Percentiles rank a stretch among this genome's conserved stretches.
phyloP scores from a whole-genome alignment of 1,284 basidiomycete species.

The Rhodofomes roseus region DNA sequence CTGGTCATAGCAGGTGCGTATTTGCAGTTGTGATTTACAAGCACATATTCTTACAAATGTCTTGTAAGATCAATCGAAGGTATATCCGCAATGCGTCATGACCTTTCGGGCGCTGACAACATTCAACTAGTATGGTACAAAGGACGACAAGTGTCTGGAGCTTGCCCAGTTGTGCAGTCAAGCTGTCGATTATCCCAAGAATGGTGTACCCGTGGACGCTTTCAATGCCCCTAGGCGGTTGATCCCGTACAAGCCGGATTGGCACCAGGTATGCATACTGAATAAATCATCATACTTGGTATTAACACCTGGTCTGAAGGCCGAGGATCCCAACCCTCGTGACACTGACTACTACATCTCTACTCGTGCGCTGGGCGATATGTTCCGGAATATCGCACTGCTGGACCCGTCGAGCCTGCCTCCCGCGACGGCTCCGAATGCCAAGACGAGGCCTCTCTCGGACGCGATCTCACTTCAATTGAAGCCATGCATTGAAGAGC shows the following conservation, averaged over 20 bases:
- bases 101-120: background rate
- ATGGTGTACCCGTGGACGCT: slow-evolving; percentile 62
- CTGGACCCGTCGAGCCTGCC: slow-evolving; percentile 34
- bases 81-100: slow-evolving; percentile 18
- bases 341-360: slow-evolving; percentile 69
- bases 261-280: slow-evolving; percentile 41
- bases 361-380: slow-evolving; percentile 58
- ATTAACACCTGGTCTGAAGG: slow-evolving; percentile 26
- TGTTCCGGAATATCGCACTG: slow-evolving; percentile 60
- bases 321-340: slow-evolving; percentile 56
- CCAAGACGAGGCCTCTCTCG: slow-evolving; percentile 20
- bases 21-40: background rate
- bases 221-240: slow-evolving; percentile 41
- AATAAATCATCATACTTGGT: background rate
- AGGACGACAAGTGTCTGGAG: slow-evolving; percentile 57
- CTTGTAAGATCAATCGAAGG: slow-evolving; percentile 60
- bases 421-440: slow-evolving; percentile 10
- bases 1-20: slow-evolving; percentile 67
- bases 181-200: slow-evolving; percentile 75
- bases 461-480: slow-evolving; percentile 51
- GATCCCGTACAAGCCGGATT: slow-evolving; percentile 71
- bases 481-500: slow-evolving; percentile 33
- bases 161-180: slow-evolving; percentile 64
- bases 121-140: slow-evolving; percentile 51
- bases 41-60: too few relatives aligned